Conservation (phyloP, 2,329 filamentous ascomycete genomes). For the Corinectria fuckeliana region DNA sequence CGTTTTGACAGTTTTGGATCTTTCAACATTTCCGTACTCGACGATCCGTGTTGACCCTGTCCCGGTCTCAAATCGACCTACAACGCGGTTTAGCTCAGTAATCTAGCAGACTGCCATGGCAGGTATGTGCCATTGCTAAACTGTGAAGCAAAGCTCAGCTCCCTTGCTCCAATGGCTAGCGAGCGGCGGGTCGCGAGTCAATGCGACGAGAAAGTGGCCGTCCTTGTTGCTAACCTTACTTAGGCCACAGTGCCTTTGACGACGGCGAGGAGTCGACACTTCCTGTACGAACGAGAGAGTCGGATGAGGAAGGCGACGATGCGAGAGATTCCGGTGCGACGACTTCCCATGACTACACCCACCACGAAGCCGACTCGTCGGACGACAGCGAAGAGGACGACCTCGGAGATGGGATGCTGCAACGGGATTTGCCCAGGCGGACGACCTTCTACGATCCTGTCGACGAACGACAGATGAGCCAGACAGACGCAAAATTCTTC, state of each 20-base stretch:
- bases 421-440: conserved; percentile 67
- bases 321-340: conserved; percentile 31
- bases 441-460: conserved; percentile 94
- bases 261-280: conserved; percentile 33
- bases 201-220: not conserved
- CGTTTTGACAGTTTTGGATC: conserved; percentile 10
- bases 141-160: conserved; percentile 1
- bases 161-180: conserved; percentile 18
- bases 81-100: not conserved
- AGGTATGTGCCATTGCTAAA: conserved; percentile 31
- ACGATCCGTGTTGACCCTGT: not conserved
- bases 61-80: not conserved
- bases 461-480: conserved; percentile 91
- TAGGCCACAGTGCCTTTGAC: conserved; percentile 20
- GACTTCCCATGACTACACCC: conserved; percentile 30
- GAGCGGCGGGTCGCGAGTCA: conserved; percentile 9
- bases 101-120: conserved; percentile 26
- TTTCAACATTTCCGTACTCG: conserved; percentile 7
- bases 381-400: conserved; percentile 38
- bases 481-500: conserved; percentile 93
- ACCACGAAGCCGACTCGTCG: conserved; percentile 28
- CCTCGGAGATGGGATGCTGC: conserved; percentile 63
- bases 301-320: conserved; percentile 42
- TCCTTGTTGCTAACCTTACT: conserved; percentile 1
- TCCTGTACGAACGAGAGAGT: conserved; percentile 38